phyloP scores from a whole-genome alignment of 768 basidiomycete genomes.

The Gautieria morchelliformis region DNA sequence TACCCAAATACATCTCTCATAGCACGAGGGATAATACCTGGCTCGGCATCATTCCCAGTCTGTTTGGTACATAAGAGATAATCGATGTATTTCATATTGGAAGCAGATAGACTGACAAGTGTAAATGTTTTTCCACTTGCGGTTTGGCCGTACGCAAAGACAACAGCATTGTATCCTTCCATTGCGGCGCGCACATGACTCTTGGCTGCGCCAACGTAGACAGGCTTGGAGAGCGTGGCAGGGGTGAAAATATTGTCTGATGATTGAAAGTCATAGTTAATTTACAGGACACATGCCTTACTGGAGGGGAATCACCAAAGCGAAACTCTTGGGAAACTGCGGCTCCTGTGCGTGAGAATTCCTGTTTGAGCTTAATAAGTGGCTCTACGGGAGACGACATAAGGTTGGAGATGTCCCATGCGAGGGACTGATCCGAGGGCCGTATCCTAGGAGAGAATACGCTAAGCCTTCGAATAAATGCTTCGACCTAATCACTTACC shows the following conservation, averaged over 20 bases:
- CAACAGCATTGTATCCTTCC: slow-evolving; percentile 93
- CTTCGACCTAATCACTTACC: slow-evolving; percentile 30
- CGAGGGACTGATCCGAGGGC: slow-evolving; percentile 41
- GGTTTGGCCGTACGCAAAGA: slow-evolving; percentile 94
- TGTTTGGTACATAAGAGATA: slow-evolving; percentile 20
- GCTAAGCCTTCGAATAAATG: neutral
- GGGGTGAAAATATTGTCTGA: slow-evolving; percentile 8
- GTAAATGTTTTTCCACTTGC: slow-evolving; percentile 71
- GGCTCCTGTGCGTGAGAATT: slow-evolving; percentile 38
- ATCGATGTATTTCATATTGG: neutral
- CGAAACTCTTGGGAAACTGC: slow-evolving; percentile 20
- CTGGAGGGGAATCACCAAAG: slow-evolving; percentile 10
- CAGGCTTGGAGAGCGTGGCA: slow-evolving; percentile 35
- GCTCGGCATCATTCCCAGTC: slow-evolving; percentile 71
- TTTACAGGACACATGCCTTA: neutral
- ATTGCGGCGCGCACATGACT: slow-evolving; percentile 85
- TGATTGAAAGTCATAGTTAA: neutral
- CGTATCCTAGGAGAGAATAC: slow-evolving; percentile 39
- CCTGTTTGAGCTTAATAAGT: slow-evolving; percentile 52
- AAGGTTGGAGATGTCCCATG: slow-evolving; percentile 34
- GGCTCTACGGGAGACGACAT: slow-evolving; percentile 20
- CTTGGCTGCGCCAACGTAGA: slow-evolving; percentile 67
- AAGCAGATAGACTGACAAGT: slow-evolving; percentile 27
- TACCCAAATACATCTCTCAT: slow-evolving; percentile 87
- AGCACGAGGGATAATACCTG: slow-evolving; percentile 89